Conservation (phyloP, 345 rosid genomes). For the Balakata baccata region DNA sequence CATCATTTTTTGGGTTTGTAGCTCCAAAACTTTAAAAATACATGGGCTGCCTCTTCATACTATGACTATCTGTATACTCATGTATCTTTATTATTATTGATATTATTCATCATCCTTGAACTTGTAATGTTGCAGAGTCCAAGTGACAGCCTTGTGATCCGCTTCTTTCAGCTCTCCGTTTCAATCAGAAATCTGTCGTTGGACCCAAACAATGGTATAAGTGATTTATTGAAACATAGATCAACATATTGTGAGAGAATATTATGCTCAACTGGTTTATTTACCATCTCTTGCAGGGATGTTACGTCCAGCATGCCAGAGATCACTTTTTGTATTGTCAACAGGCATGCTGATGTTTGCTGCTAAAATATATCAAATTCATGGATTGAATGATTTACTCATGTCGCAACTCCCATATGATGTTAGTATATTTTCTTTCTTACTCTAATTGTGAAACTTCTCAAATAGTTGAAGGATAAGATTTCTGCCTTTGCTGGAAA, state of each 20-base stretch:
- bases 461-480: background rate
- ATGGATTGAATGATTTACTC: conserved; percentile 51
- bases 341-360: conserved; percentile 75
- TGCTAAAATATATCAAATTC: conserved; percentile 63
- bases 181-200: conserved; percentile 59
- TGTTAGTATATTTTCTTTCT: conserved; percentile 44
- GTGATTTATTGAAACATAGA: conserved; percentile 20
- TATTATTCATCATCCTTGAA: background rate
- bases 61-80: background rate
- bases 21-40: background rate
- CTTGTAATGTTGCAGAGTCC: conserved; percentile 51
- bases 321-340: conserved; percentile 58
- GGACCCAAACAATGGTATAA: conserved; percentile 59
- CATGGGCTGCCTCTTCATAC: background rate
- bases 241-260: background rate
- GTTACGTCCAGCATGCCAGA: conserved; percentile 53
- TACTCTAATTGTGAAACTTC: background rate
- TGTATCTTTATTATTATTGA: background rate
- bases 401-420: conserved; percentile 49
- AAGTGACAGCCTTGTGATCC: conserved; percentile 50
- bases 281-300: conserved; percentile 42
- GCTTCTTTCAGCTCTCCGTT: conserved; percentile 81
- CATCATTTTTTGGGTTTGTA: background rate
- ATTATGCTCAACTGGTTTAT: conserved; percentile 10
- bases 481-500: background rate